A percentile compares a stretch with the other conserved stretches of the same genome.
Evolutionary conservation across 2,329 filamentous ascomycete species (phyloP).

Genomic region (Aureobasidium sp.): DNA sequence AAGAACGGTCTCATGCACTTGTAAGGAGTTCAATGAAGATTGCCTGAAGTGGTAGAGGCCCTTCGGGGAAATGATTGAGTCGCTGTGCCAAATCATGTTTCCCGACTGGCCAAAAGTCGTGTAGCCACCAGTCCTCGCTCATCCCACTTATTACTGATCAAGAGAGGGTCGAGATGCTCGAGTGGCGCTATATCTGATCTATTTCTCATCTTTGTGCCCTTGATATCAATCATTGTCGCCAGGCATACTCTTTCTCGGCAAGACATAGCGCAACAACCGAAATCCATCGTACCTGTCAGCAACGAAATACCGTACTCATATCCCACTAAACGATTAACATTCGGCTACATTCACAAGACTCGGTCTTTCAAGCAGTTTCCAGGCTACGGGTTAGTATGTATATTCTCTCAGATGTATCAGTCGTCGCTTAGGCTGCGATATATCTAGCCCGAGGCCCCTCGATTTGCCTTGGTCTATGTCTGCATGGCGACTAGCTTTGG

Average conservation of each 20-base stretch:
- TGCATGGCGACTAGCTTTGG: no score
- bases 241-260: conserved; percentile 7
- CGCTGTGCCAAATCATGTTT: neutral
- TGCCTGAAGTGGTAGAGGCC: neutral
- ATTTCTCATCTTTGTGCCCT: no score
- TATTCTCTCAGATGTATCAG: no score
- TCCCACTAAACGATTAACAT: no score
- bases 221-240: neutral
- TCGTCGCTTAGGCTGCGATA: no score
- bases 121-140: neutral
- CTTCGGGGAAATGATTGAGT: neutral
- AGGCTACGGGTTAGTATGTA: no score
- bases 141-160: neutral
- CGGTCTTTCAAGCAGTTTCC: no score
- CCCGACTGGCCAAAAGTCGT: conserved; percentile 1
- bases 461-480: no score
- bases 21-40: neutral
- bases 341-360: no score
- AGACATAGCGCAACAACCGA: neutral
- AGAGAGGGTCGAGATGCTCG: no score
- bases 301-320: neutral
- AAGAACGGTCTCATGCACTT: neutral
- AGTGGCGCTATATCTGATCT: no score
- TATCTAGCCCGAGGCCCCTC: no score
- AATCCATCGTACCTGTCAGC: neutral